phyloP scores from a whole-genome alignment of 148 eudicot genomes.

The Vaccinium darrowii region DNA sequence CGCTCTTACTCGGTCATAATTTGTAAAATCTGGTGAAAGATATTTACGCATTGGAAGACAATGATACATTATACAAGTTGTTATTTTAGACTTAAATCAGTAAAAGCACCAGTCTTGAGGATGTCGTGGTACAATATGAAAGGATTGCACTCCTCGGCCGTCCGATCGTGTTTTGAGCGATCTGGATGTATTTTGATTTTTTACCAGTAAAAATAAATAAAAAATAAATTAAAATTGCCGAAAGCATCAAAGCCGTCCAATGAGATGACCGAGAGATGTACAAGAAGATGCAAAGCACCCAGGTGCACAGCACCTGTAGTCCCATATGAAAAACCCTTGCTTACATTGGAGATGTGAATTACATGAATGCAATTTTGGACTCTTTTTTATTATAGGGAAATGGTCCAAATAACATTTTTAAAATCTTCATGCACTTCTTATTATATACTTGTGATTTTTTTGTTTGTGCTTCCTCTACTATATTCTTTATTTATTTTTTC shows the following conservation, averaged over 20 bases:
- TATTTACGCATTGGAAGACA: background rate
- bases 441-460: background rate
- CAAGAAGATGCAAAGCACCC: too few species aligned
- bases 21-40: background rate
- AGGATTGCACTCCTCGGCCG: too few species aligned
- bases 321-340: too few species aligned
- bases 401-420: background rate
- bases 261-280: too few species aligned
- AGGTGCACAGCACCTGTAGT: too few species aligned
- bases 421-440: background rate
- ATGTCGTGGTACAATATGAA: background rate
- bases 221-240: too few species aligned
- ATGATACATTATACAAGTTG: background rate
- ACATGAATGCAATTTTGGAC: background rate
- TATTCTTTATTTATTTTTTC: too few species aligned
- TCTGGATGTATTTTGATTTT: too few species aligned
- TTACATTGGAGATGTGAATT: background rate
- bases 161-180: too few species aligned
- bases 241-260: too few species aligned
- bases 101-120: background rate
- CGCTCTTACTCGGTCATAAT: background rate
- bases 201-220: too few species aligned
- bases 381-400: background rate
- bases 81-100: background rate
- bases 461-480: background rate